Evolutionary conservation across 179 eudicot genomes (phyloP), one percentile per base, ranked within the genome.

Genomic region (Beta macrorhiza): DNA sequence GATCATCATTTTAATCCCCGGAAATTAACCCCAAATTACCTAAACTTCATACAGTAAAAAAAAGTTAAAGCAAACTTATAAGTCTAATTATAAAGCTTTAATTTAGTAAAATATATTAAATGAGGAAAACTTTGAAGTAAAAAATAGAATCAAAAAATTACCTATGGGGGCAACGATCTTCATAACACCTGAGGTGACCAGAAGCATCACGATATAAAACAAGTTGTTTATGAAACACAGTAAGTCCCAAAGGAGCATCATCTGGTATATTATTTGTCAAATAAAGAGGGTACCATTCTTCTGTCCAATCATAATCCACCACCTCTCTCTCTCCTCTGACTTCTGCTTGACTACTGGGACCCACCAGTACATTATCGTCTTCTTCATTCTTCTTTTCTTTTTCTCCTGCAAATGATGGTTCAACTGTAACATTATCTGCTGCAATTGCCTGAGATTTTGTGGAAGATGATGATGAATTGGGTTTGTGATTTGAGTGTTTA

Each of bases 111-210:
- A 37, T 3, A 37, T 0, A 37, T 25, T 25, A 25, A 32, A 32
- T 32, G 37, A 32, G 37, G 37, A 37, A 37, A 37, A 37, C 2
- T 37, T 37, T 37, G 42, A 37, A 37, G 42, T 37, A 37, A 37
- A 37, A 55, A 55, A 55, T 12, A 55, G 45, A 29, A n/a, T n/a
- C n/a, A 4, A 6, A 12, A 32, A 5, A 56, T 14, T 44, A 95
- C 99, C 99, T 90, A 77, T 95, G 99, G 15, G 97, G 98, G 78
- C 99, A 95, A 7, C 99, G 95, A 89, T 95, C 97, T 83, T 95
- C 91, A 74, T 87, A 78, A 67, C 99, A 95, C 57, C 91, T 82
- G 63, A 95, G 75, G 51, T 84, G 87, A 5, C 90, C 94, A n/a
- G 81, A 77, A 44, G 88, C 93, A 76, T 95, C 98, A 16, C 85